Conservation (phyloP, 208 protist genomes). For the Acanthamoeba royreba region DNA sequence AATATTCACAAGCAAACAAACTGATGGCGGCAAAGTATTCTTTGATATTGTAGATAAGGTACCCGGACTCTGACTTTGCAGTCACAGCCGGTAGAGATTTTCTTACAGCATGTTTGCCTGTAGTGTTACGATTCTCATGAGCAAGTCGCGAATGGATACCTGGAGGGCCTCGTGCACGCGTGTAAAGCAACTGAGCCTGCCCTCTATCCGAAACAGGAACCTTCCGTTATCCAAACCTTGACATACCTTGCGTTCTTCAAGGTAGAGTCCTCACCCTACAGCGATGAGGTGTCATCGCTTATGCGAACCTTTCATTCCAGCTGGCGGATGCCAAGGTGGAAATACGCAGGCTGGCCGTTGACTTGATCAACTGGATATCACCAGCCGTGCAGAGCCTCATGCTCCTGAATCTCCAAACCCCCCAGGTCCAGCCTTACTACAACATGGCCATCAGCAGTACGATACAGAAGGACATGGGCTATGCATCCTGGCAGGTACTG, state of each 20-base stretch:
- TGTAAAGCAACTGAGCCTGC: not conserved
- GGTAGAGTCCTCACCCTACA: not conserved
- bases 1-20: not conserved
- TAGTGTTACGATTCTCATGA: slow-evolving; percentile 37
- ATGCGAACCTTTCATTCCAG: not conserved
- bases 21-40: slow-evolving; percentile 13
- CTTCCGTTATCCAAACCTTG: not conserved
- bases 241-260: slow-evolving; percentile 29
- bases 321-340: not conserved
- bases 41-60: slow-evolving; percentile 33
- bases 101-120: not conserved
- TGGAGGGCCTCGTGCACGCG: not conserved
- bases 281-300: not conserved
- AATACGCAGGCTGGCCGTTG: not conserved
- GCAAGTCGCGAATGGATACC: slow-evolving; percentile 22
- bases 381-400: not conserved
- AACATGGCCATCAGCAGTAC: not conserved
- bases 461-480: slow-evolving; percentile 26
- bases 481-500: slow-evolving; percentile 28
- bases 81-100: not conserved
- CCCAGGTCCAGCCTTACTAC: slow-evolving; percentile 4
- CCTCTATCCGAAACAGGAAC: not conserved
- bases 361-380: not conserved
- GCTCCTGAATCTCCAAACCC: not conserved
- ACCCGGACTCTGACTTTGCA: not conserved